Evolutionary conservation across 2,329 filamentous ascomycete genomes (phyloP).

Genomic region (Fusarium guadeloupense): DNA sequence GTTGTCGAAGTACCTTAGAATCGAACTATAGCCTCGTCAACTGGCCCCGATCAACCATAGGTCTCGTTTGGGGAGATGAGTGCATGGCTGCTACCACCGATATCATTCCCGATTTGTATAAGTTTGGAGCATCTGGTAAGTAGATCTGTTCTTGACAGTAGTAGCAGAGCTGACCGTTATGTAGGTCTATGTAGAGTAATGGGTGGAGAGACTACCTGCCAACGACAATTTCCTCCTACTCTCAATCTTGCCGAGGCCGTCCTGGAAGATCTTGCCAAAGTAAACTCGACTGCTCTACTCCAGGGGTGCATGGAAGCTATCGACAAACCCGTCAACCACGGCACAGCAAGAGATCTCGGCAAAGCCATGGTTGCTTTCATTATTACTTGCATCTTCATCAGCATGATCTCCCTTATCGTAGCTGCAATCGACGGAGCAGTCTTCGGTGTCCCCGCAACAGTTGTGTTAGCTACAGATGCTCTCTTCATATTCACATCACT

Average conservation of each 20-base stretch:
- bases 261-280: slow-evolving; percentile 16
- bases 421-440: not conserved
- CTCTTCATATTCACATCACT: slow-evolving; percentile 30
- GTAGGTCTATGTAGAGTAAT: slow-evolving; percentile 25
- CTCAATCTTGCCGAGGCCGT: slow-evolving; percentile 31
- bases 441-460: not conserved
- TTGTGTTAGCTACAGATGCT: slow-evolving; percentile 14
- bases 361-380: slow-evolving; percentile 23
- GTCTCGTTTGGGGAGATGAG: slow-evolving; percentile 24
- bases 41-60: slow-evolving; percentile 29
- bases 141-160: rapidly evolving
- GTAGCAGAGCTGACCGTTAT: not conserved
- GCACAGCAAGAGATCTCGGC: slow-evolving; percentile 10
- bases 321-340: slow-evolving; percentile 15
- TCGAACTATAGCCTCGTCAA: slow-evolving; percentile 31
- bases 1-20: slow-evolving; percentile 23
- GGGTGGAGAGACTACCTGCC: slow-evolving; percentile 13
- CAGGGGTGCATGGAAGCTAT: slow-evolving; percentile 19
- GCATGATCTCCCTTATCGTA: slow-evolving; percentile 17
- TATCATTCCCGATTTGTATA: slow-evolving; percentile 27
- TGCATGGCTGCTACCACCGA: slow-evolving; percentile 16
- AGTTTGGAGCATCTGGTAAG: slow-evolving; percentile 27
- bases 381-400: slow-evolving; percentile 23
- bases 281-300: not conserved
- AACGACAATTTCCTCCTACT: slow-evolving; percentile 19